Percentiles rank a stretch among this genome's conserved stretches.
Conservation (phyloP, 2,329 filamentous ascomycete genomes). For the Fusarium armeniacum region DNA sequence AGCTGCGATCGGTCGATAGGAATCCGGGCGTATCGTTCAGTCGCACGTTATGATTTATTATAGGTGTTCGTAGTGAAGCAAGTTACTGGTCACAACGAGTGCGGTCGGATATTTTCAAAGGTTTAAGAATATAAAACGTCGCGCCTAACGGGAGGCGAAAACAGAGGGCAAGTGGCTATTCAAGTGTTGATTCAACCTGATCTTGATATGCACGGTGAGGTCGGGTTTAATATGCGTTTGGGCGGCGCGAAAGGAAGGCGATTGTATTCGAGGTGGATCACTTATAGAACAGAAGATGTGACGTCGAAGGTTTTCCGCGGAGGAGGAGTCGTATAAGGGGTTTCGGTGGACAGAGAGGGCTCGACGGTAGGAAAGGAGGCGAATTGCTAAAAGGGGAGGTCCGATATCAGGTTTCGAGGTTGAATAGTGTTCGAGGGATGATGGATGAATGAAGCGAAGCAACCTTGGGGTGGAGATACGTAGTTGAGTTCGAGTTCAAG, state of each 20-base stretch:
- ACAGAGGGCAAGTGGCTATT: neutral
- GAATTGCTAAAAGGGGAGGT: conserved; percentile 23
- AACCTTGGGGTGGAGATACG: conserved; percentile 21
- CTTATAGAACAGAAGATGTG: neutral
- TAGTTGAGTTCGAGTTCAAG: conserved; percentile 15
- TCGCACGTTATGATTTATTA: conserved; percentile 4
- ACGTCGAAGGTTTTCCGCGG: conserved; percentile 3
- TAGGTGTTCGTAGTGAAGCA: neutral
- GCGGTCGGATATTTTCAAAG: neutral
- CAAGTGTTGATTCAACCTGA: neutral
- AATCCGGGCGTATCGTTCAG: conserved; percentile 5
- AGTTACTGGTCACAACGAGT: conserved; percentile 16
- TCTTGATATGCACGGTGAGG: conserved; percentile 28
- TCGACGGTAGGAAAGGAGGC: conserved; percentile 7
- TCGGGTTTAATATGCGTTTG: conserved; percentile 15
- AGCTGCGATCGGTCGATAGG: conserved; percentile 17
- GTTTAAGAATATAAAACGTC: neutral
- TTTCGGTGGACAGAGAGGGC: conserved; percentile 6
- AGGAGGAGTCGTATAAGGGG: neutral
- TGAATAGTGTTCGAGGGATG: conserved; percentile 37
- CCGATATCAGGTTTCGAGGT: conserved; percentile 35
- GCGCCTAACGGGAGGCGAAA: neutral
- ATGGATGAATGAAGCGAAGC: conserved; percentile 36
- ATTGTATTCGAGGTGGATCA: conserved; percentile 5
- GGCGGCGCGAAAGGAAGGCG: conserved; percentile 35